These are phyloP conservation scores for Bipolaris cookei DNA, from an alignment of 2,329 filamentous ascomycete species.

Conservation along the genomic window DNA sequence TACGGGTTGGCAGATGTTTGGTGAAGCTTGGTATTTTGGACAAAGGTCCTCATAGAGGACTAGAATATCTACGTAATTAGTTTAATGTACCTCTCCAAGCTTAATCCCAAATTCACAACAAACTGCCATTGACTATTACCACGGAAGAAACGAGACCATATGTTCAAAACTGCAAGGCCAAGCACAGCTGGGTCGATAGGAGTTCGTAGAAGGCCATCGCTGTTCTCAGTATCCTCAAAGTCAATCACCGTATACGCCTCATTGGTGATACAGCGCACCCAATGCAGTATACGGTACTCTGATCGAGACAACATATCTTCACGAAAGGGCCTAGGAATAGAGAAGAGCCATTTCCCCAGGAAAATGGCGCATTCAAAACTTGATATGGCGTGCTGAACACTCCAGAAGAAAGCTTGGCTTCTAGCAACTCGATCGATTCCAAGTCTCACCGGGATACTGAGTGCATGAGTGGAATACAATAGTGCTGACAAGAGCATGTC, in stretches of 20 bases:
- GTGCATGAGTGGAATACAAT: conserved; percentile 61
- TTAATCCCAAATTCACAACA: conserved; percentile 55
- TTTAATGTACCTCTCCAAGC: conserved; percentile 43
- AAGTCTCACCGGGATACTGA: conserved; percentile 62
- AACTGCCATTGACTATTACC: conserved; percentile 59
- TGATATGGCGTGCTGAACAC: conserved; percentile 62
- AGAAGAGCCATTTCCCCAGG: conserved; percentile 58
- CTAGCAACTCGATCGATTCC: conserved; percentile 62
- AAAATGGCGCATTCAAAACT: conserved; percentile 63
- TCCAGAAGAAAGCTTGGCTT: conserved; percentile 64
- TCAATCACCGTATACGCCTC: conserved; percentile 52
- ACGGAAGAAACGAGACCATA: conserved; percentile 57
- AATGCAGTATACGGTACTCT: conserved; percentile 56
- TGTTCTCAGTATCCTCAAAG: conserved; percentile 31
- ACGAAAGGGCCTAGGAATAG: conserved; percentile 28
- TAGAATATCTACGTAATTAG: not conserved
- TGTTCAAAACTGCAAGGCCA: conserved; percentile 52
- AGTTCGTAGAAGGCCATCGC: conserved; percentile 17
- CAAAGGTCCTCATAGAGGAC: not conserved
- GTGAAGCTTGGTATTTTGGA: not conserved
- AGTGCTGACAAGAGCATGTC: conserved; percentile 58
- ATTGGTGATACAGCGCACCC: conserved; percentile 56
- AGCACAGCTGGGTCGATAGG: conserved; percentile 41
- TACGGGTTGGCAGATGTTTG: no score
- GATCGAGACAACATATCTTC: conserved; percentile 29